phyloP scores from a whole-genome alignment of 1,284 basidiomycete species.

The Anthracocystis walkeri region DNA sequence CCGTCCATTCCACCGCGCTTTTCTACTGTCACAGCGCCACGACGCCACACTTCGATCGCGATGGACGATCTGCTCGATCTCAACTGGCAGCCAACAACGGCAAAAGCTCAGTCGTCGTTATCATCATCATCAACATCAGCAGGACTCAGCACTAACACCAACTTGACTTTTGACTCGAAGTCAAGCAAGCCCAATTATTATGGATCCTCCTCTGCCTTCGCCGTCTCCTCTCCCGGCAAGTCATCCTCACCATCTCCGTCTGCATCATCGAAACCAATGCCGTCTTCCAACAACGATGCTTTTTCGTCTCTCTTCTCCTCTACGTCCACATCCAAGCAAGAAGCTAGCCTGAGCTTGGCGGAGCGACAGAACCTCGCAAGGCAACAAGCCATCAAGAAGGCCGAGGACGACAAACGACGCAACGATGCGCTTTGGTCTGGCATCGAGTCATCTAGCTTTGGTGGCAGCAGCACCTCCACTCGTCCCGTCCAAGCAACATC shows the following conservation, averaged over 20 bases:
- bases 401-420: slow-evolving; percentile 24
- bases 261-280: slow-evolving; percentile 6
- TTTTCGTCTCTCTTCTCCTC: slow-evolving; percentile 61
- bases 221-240: slow-evolving; percentile 13
- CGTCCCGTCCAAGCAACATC: neutral
- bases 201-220: slow-evolving; percentile 10
- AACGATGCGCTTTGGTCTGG: slow-evolving; percentile 49
- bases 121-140: slow-evolving; percentile 9
- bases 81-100: slow-evolving; percentile 52
- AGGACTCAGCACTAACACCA: slow-evolving; percentile 19
- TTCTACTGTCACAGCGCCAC: slow-evolving; percentile 18
- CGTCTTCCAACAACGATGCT: slow-evolving; percentile 36
- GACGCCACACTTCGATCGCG: slow-evolving; percentile 12
- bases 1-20: neutral
- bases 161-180: slow-evolving; percentile 9
- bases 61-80: slow-evolving; percentile 69
- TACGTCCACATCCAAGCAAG: slow-evolving; percentile 24
- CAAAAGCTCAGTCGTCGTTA: slow-evolving; percentile 21
- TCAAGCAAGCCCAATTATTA: slow-evolving; percentile 34
- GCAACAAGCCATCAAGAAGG: slow-evolving; percentile 21
- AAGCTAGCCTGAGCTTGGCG: slow-evolving; percentile 35
- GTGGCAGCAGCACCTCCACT: neutral
- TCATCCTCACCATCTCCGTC: slow-evolving; percentile 4
- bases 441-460: slow-evolving; percentile 30
- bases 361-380: slow-evolving; percentile 39